phyloP scores from a whole-genome alignment of 176 grass and related monocot species.

The Oryza glaberrima region DNA sequence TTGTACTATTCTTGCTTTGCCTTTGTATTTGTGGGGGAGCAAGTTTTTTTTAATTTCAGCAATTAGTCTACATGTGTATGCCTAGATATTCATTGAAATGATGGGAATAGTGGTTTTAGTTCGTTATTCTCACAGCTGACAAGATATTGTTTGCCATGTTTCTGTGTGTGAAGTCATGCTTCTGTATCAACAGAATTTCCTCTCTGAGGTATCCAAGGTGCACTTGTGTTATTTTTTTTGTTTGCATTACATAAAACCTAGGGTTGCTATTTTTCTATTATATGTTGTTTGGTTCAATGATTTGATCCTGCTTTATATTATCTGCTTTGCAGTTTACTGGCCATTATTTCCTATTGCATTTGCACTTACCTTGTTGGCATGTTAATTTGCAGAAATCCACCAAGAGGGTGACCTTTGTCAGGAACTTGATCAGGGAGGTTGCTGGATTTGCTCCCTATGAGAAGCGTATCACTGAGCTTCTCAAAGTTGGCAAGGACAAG shows the following conservation, averaged over 20 bases:
- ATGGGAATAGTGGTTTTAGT: not conserved
- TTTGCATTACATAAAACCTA: not conserved
- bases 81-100: not conserved
- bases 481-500: conserved; percentile 68
- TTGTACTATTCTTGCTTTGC: not conserved
- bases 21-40: not conserved
- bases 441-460: conserved; percentile 68
- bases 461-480: conserved; percentile 68
- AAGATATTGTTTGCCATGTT: not conserved
- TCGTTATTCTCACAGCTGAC: not conserved
- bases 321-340: not conserved
- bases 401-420: conserved; percentile 55
- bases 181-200: not conserved
- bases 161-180: not conserved
- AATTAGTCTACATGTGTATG: not conserved
- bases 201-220: not conserved
- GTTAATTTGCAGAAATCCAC: conserved; percentile 49
- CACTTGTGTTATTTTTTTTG: not conserved
- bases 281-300: not conserved
- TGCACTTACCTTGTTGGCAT: not conserved
- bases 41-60: not conserved
- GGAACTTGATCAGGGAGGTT: conserved; percentile 62
- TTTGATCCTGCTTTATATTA: not conserved
- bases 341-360: not conserved
- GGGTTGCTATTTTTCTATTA: not conserved